Base-by-base conservation (phyloP, 176 grass and related monocot genomes). In the Ananas comosus region DNA sequence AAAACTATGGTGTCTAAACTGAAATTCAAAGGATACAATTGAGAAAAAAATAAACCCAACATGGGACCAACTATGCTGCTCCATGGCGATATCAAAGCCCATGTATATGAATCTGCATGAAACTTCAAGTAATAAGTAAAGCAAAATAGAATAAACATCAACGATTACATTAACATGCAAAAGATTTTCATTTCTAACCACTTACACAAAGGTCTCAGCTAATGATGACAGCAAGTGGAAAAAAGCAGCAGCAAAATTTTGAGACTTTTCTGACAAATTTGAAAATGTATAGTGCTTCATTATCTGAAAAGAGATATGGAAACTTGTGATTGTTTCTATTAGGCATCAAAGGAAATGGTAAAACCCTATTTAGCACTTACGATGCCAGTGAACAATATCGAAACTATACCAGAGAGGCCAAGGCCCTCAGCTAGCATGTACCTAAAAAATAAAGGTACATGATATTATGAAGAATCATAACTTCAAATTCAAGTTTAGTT, bases 161-260 rank as follows among this genome's bases (percentile, higher is more conserved):
- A 13, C 56, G 13, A 9, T 67, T 54, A 16, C 33, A 67, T 52
- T 53, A 18, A 52, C 52, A 13, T 53, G 12, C 27, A 70, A 42
- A 42, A 42, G 33, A 42, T 42, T 42, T 42, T 42, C 2, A 48
- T 50, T 42, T 54, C 24, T 73, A 42, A 42, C 33, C 33, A 42
- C 93, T 90, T 92, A 97, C 93, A 97, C 93, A 90, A 97, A 97
- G 74, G 93, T 97, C 83, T 97, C 93, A 27, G 93, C 93, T 75
- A 97, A 85, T 53, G 93, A 97, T 75, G 93, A 97, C n/a, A 97
- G 72, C 61, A 97, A 72, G 80, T 97, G 89, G 76, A 97, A 97
- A 83, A 97, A 97, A 49, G 89, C 80, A 9, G 93, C 83, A 80
- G 91, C 80, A 78, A 97, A 97, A 4, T 77, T 86, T 71, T 92